phyloP scores from a whole-genome alignment of 805 yeast genomes.

The Saccharomycopsis amapae region DNA sequence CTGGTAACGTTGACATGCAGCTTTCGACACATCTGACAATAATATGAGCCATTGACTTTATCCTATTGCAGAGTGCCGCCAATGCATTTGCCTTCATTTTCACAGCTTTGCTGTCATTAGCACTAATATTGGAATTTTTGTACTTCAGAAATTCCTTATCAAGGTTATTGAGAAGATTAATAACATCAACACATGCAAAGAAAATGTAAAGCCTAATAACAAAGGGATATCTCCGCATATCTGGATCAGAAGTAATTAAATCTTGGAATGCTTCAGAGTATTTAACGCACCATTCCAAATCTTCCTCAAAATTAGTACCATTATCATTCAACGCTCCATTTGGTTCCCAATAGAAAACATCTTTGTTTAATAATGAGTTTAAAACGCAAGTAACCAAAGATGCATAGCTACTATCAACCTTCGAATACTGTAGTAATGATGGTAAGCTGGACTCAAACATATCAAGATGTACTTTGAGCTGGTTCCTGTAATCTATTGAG shows the following conservation, averaged over 20 bases:
- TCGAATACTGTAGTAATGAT: slow-evolving; percentile 2
- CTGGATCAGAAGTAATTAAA: slow-evolving; percentile 9
- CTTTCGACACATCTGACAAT: slow-evolving; percentile 15
- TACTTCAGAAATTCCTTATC: slow-evolving; percentile 9
- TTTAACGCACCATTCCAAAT: slow-evolving; percentile 6
- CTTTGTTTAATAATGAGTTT: slow-evolving; percentile 2
- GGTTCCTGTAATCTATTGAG: slow-evolving; percentile 2
- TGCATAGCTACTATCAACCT: slow-evolving; percentile 16
- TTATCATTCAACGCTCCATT: slow-evolving; percentile 9
- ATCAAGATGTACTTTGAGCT: slow-evolving; percentile 1
- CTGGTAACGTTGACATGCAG: slow-evolving; percentile 16
- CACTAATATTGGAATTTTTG: neutral
- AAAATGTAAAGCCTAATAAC: slow-evolving; percentile 14
- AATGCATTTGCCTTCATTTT: too few species aligned
- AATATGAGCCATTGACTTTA: slow-evolving; percentile 10
- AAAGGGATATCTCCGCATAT: slow-evolving; percentile 15
- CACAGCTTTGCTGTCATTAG: too few species aligned
- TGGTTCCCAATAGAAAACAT: slow-evolving; percentile 15
- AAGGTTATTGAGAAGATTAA: slow-evolving; percentile 5
- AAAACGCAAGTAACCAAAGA: slow-evolving; percentile 5
- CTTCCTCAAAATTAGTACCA: slow-evolving; percentile 5
- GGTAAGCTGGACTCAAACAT: slow-evolving; percentile 4
- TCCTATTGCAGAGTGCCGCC: slow-evolving; percentile 10
- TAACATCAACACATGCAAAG: slow-evolving; percentile 13
- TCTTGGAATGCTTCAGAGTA: slow-evolving; percentile 6